Conservation (phyloP, 495 filamentous ascomycete species). For the Glutinoglossum americanum region DNA sequence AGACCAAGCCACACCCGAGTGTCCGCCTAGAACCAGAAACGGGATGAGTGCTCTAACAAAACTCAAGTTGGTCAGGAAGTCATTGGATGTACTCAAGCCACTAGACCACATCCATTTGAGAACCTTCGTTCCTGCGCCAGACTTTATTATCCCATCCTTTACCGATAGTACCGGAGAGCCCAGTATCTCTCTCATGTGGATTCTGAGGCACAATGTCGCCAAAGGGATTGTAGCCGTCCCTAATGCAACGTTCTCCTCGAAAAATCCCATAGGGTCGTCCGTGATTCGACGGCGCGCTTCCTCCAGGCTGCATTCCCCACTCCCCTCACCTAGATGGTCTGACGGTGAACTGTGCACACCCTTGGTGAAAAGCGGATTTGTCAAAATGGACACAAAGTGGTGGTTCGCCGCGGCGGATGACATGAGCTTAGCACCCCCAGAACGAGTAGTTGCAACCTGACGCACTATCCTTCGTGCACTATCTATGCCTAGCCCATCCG, state of each 20-base stretch:
- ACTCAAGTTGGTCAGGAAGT: conserved; percentile 14
- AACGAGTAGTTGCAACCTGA: background rate
- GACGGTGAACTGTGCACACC: background rate
- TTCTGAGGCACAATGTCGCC: conserved; percentile 13
- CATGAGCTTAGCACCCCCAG: background rate
- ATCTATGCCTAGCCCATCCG: conserved; percentile 8
- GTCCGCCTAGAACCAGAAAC: conserved; percentile 29
- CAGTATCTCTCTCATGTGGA: conserved; percentile 13
- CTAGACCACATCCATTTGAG: conserved; percentile 30
- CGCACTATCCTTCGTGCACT: conserved; percentile 12
- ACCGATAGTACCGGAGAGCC: conserved; percentile 11
- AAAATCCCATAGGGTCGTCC: conserved; percentile 19
- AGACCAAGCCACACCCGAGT: conserved; percentile 20
- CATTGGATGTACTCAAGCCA: conserved; percentile 18
- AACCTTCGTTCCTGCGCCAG: conserved; percentile 22
- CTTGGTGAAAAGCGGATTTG: conserved; percentile 38
- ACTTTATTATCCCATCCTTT: conserved; percentile 15
- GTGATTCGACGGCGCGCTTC: background rate
- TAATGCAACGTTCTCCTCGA: conserved; percentile 19
- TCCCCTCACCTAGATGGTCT: background rate
- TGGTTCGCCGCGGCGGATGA: conserved; percentile 20
- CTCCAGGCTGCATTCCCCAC: background rate
- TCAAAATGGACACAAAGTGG: conserved; percentile 43
- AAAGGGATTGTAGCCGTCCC: conserved; percentile 9
- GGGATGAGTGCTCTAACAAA: conserved; percentile 19